Evolutionary conservation across 768 basidiomycete species (phyloP), one percentile per base, ranked within the genome.

Genomic region (Strobilomyces echinocephalus): DNA sequence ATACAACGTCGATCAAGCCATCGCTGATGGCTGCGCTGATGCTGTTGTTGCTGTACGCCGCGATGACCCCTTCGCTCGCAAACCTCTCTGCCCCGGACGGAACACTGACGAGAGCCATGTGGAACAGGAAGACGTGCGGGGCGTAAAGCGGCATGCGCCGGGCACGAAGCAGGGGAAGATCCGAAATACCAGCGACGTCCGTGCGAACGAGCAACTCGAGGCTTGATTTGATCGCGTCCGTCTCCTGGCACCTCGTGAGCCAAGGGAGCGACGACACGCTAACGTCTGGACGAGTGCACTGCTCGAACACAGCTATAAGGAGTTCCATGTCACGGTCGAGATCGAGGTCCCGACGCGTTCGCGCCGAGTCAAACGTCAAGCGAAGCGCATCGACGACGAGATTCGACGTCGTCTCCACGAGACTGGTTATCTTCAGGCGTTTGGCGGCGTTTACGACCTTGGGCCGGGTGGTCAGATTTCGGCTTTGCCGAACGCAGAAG

Each of bases 321-420:
- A 91, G 74, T 57, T 91, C 84, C 79, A 94, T 82, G 57, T 95
- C 91, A 18, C 79, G 74, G 68, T 93, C 90, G 7, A 91, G 72
- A 42, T 88, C 85, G 52, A 81, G 56, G 64, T 85, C 80, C 34
- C 75, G 60, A 42, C 81, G 71, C 33, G 74, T 76, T 16, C 78
- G 76, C 0, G 87, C 88, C 30, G 83, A 73, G 46, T 82, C 76
- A 59, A 93, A 88, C 4, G 83, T 79, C 26, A 84, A 69, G 28
- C 80, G 79, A 20, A 82, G 76, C 2, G 80, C 85, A 52, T 88
- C 85, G 54, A 93, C 76, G 38, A 87, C 80, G 34, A 92, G 75
- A 15, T 74, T 76, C 9, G 88, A 73, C 2, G 80, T 75, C 0
- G 81, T 76, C 46, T 89, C 85, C 16, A 91, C 72, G 55, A 85